Percentiles rank a stretch among this genome's conserved stretches.
Evolutionary conservation across 306 rosid species (phyloP).

Genomic region (Prunus mongolica): DNA sequence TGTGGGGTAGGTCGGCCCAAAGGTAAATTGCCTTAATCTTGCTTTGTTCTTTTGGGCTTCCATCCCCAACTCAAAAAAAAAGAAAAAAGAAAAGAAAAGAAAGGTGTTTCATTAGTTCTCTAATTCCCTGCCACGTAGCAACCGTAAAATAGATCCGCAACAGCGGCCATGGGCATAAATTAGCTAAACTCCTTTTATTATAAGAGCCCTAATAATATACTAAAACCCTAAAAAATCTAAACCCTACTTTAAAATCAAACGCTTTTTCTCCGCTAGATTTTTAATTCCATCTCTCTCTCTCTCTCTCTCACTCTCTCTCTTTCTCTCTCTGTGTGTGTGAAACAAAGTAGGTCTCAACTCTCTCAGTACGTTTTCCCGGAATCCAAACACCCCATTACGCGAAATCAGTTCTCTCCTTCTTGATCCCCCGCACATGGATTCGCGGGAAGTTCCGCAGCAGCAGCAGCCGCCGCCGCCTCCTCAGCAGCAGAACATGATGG

Average conservation of each 20-base stretch:
- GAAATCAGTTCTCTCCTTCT: not conserved
- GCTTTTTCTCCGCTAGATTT: not conserved
- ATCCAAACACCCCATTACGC: not conserved
- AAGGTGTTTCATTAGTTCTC: not conserved
- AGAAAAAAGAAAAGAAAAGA: no score
- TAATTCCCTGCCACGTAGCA: not conserved
- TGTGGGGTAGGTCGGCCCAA: no score
- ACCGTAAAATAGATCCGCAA: not conserved
- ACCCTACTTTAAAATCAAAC: conserved; percentile 2
- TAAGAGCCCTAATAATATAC: not conserved
- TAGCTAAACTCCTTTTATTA: not conserved
- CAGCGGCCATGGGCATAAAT: not conserved
- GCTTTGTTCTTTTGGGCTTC: no score
- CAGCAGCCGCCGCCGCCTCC: conserved; percentile 21
- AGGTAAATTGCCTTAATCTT: no score
- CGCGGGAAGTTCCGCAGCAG: conserved; percentile 44
- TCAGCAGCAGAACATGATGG: conserved; percentile 40
- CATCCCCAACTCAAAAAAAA: not conserved
- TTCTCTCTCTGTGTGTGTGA: not conserved
- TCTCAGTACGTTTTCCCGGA: not conserved
- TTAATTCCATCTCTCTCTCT: not conserved
- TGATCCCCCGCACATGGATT: conserved; percentile 52
- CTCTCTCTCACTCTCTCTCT: not conserved
- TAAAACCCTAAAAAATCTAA: conserved; percentile 13
- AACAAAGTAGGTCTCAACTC: not conserved